Evolutionary conservation across 83 land plant species (phyloP), one percentile per base, ranked within the genome.

Genomic region (Thuja plicata): DNA sequence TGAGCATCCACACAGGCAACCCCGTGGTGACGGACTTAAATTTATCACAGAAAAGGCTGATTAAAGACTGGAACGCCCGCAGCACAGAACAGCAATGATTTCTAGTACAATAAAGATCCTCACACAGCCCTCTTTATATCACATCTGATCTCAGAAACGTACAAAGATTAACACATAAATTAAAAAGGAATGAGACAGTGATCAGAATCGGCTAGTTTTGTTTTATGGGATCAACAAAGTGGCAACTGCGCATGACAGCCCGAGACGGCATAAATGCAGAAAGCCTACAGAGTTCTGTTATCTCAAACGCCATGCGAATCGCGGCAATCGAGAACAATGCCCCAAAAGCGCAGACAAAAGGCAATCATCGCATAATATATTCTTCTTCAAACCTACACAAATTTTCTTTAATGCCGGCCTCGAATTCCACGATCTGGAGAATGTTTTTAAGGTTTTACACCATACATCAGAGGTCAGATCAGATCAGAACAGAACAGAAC

Each of bases 1-100:
- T 35, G 40, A 85, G 37, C 87, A 85, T 85, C 87, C 87, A 85
- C 87, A 85, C 87, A 1, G 87, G 87, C 4, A 85, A 30, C 87
- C 87, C 87, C 87, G 87, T 85, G 27, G 60, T 9, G 87, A 57
- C 87, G 5, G 35, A 38, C 2, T 80, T 41, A 5, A 80, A 19
- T 43, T 43, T 43, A 8, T 19, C 48, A 11, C 5, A 27, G 48
- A 46, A 46, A 46, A 37, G 3, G 3, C 27, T 13, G 45, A 40
- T 7, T 32, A 5, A 45, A 41, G 41, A 81, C 13, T n/a, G 9
- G 41, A 15, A 41, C 0, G 8, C 45, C 2, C 3, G 3, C 21
- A 81, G 27, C 24, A 27, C 84, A 37, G n/a, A 40, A 37, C 1
- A 81, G 38, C 41, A 34, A 34, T 78, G 81, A 77, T 32, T 32